Evolutionary conservation across 2,329 filamentous ascomycete species (phyloP).

Genomic region (Fusarium xylarioides): DNA sequence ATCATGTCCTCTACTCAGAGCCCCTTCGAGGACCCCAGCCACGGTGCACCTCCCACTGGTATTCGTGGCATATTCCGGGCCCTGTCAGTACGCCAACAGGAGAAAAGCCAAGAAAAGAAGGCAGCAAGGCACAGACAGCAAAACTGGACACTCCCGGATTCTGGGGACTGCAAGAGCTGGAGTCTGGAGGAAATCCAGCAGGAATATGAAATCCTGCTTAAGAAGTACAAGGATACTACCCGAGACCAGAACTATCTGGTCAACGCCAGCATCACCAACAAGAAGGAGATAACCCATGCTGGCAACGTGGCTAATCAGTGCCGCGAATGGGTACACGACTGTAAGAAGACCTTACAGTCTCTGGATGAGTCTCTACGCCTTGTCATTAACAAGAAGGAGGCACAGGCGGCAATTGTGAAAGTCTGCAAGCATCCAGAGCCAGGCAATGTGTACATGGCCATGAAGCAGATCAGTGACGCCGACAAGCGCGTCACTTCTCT

Average conservation of each 20-base stretch:
- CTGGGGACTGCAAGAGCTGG: not conserved
- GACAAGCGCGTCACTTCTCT: not conserved
- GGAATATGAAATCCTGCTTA: not conserved
- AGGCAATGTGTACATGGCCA: accelerated
- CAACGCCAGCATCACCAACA: not conserved
- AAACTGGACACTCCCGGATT: not conserved
- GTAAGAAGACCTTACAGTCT: not conserved
- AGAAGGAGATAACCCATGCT: not conserved
- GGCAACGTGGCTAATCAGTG: not conserved
- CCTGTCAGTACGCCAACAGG: too few species aligned
- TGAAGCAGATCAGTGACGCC: not conserved
- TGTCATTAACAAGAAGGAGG: too few species aligned
- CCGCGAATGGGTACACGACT: not conserved
- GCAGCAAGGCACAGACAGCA: too few species aligned
- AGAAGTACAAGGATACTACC: not conserved
- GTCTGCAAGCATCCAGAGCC: not conserved
- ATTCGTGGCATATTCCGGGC: not conserved
- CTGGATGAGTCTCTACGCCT: too few species aligned
- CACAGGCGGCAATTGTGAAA: too few species aligned
- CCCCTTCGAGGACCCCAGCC: too few species aligned
- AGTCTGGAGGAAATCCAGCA: not conserved
- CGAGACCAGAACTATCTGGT: not conserved
- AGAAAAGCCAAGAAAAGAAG: too few species aligned
- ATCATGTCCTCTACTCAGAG: not conserved
- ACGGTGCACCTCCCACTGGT: not conserved